phyloP scores from a whole-genome alignment of 305 asterid genomes.

The Ilex paraguariensis region DNA sequence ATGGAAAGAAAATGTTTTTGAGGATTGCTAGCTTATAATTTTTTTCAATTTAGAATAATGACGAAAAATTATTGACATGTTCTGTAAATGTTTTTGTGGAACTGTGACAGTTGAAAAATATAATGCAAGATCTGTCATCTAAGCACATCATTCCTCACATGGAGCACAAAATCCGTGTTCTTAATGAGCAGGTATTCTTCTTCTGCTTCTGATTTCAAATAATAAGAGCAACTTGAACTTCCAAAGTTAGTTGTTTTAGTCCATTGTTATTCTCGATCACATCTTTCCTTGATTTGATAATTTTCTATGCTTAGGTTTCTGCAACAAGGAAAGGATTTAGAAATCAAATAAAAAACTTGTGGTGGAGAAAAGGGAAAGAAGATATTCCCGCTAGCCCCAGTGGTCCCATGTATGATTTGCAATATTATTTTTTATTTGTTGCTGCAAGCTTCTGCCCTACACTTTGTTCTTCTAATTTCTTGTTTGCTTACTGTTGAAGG shows the following conservation, averaged over 20 bases:
- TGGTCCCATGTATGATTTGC: constrained; percentile 56
- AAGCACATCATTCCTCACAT: constrained; percentile 90
- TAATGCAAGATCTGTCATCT: constrained; percentile 77
- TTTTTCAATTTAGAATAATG: constrained; percentile 9
- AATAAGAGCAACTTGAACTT: constrained; percentile 1
- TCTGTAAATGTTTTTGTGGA: constrained; percentile 12
- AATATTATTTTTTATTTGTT: constrained; percentile 15
- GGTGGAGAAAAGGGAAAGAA: constrained; percentile 99
- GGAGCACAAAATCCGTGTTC: constrained; percentile 88
- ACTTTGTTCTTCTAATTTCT: constrained; percentile 32
- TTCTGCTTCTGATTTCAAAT: constrained; percentile 9
- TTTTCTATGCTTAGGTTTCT: constrained; percentile 52
- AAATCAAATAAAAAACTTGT: constrained; percentile 93
- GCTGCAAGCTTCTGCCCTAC: constrained; percentile 19
- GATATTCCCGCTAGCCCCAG: constrained; percentile 64
- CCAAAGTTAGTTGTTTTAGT: background rate
- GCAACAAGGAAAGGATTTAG: constrained; percentile 96
- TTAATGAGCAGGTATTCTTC: constrained; percentile 79
- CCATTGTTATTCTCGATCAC: background rate
- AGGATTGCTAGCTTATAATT: constrained; percentile 6
- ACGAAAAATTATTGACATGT: constrained; percentile 12
- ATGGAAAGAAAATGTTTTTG: constrained; percentile 8
- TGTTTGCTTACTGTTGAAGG: constrained; percentile 51
- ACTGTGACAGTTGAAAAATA: constrained; percentile 55
- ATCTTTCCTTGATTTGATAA: background rate